Evolutionary conservation across 805 yeast genomes (phyloP).

Genomic region (Saturnispora ahearnii): DNA sequence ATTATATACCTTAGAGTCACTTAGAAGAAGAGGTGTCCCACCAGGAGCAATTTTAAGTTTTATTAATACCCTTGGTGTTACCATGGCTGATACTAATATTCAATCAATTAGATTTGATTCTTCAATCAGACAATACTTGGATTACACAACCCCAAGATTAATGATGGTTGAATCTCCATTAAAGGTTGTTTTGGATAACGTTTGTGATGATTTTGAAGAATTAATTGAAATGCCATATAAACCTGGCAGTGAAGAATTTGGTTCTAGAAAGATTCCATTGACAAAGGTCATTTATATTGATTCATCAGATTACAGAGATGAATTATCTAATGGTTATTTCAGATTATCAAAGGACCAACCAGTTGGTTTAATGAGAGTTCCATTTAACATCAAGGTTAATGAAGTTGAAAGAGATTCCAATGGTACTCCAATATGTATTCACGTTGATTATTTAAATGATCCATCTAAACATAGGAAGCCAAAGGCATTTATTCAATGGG

Average conservation of each 20-base stretch:
- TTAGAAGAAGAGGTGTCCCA: constrained; percentile 96
- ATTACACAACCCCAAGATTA: constrained; percentile 85
- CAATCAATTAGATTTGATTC: constrained; percentile 85
- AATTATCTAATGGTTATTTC: constrained; percentile 64
- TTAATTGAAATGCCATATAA: constrained; percentile 75
- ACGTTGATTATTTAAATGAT: constrained; percentile 72
- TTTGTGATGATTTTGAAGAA: constrained; percentile 67
- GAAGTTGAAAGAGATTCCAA: constrained; percentile 50
- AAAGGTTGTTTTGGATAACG: constrained; percentile 71
- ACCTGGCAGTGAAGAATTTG: constrained; percentile 72
- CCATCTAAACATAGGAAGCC: constrained; percentile 57
- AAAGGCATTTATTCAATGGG: constrained; percentile 96
- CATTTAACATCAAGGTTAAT: constrained; percentile 67
- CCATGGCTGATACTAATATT: constrained; percentile 86
- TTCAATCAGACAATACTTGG: constrained; percentile 79
- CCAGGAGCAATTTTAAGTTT: constrained; percentile 95
- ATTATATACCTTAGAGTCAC: constrained; percentile 86
- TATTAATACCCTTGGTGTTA: constrained; percentile 92
- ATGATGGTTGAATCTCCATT: constrained; percentile 90
- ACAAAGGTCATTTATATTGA: constrained; percentile 77
- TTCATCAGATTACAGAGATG: constrained; percentile 75
- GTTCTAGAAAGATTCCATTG: constrained; percentile 67
- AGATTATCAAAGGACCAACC: constrained; percentile 91
- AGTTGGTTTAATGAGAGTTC: constrained; percentile 90
- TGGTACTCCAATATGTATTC: constrained; percentile 62